Evolutionary conservation across 2,329 filamentous ascomycete genomes (phyloP).

Genomic region (Ascocoryne sarcoides): DNA sequence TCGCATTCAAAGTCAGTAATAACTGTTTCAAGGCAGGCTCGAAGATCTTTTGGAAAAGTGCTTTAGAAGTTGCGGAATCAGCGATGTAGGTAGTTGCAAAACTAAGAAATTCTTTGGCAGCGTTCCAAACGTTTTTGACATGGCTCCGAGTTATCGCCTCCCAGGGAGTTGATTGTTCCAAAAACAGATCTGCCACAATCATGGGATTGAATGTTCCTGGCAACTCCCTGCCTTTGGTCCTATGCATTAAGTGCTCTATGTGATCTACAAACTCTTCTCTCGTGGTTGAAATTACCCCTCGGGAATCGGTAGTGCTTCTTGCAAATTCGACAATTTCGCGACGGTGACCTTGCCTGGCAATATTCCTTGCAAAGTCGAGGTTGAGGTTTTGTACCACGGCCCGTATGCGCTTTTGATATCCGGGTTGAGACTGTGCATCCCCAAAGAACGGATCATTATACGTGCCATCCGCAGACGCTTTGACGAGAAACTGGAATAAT

Average conservation of each 20-base stretch:
- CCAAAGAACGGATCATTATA: conserved; percentile 46
- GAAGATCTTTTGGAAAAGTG: conserved; percentile 32
- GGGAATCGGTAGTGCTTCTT: conserved; percentile 9
- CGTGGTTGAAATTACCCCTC: conserved; percentile 18
- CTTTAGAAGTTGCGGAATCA: conserved; percentile 32
- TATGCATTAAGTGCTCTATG: conserved; percentile 32
- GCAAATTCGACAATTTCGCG: conserved; percentile 27
- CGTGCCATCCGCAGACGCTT: conserved; percentile 39
- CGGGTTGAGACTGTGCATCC: conserved; percentile 23
- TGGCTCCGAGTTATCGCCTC: conserved; percentile 31
- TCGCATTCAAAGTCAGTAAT: conserved; percentile 30
- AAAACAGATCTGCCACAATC: conserved; percentile 50
- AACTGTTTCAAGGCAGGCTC: conserved; percentile 33
- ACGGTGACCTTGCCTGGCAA: conserved; percentile 35
- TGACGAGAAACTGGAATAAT: conserved; percentile 36
- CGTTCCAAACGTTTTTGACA: conserved; percentile 29
- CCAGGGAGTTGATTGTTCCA: conserved; percentile 50
- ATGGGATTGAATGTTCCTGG: conserved; percentile 52
- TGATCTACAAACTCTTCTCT: conserved; percentile 33
- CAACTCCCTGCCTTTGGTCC: conserved; percentile 45
- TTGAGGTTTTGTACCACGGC: conserved; percentile 45
- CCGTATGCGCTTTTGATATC: conserved; percentile 39
- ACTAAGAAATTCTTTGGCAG: conserved; percentile 30
- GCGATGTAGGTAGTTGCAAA: conserved; percentile 30
- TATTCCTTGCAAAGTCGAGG: conserved; percentile 36